Evolutionary conservation across 495 filamentous ascomycete genomes (phyloP), one percentile per base, ranked within the genome.

Genomic region (Trichocladium uniseriatum): DNA sequence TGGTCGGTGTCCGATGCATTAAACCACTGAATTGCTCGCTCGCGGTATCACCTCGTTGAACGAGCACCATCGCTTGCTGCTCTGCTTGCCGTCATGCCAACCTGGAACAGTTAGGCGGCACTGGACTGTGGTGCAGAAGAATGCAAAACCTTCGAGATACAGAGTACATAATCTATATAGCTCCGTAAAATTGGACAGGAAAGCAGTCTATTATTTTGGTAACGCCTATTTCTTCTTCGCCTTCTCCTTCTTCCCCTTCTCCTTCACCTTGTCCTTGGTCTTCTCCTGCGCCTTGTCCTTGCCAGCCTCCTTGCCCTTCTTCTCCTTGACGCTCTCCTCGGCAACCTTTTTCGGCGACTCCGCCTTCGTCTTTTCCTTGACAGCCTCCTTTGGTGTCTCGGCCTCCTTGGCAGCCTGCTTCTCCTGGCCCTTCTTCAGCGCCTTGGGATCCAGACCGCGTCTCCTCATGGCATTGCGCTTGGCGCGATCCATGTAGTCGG

Each of bases 401-500:
- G 49, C 41, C 40, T 54, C 52, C 35, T 43, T 34, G 8, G 37
- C 49, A n/a, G 29, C 13, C 38, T 55, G 55, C 38, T 62, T 64
- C 15, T 40, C 50, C 38, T 52, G 45, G 0, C 49, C 49, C 54
- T 57, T 58, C 46, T 70, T 65, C 7, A 69, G 65, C n/a, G 70
- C 66, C 32, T 67, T 72, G 8, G 73, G 76, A 59, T 79, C 70
- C 45, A 78, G 53, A 45, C 76, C 74, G 21, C 76, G 76, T 50
- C 61, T 75, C 49, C 73, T 68, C 69, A 79, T 69, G 19, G 70
- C 71, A 49, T 74, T 78, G 53, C 75, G 74, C 65, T 74, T 86
- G 38, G 88, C 86, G 51, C 87, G 84, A 62, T 95, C 68, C 42
- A 82, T 82, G 63, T 80, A 79, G 18, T 88, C 83, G 48, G 84